Evolutionary conservation across 2,329 filamentous ascomycete species (phyloP).

Genomic region (Colletotrichum camelliae): DNA sequence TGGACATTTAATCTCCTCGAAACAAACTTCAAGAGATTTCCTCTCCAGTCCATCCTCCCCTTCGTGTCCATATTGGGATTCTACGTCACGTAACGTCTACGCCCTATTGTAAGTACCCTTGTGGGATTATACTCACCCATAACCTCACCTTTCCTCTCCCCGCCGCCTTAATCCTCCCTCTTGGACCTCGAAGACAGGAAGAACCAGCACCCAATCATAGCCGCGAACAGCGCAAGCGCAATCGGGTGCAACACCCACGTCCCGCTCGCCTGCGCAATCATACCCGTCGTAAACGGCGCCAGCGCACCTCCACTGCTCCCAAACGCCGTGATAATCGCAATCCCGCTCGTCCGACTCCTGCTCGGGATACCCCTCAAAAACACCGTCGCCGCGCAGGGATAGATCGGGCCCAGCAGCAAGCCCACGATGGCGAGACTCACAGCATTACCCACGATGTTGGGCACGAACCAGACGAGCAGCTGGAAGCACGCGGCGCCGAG

Average conservation of each 20-base stretch:
- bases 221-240: conserved; percentile 66
- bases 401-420: conserved; percentile 78
- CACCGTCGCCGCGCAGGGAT: conserved; percentile 73
- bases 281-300: conserved; percentile 69
- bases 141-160: neutral
- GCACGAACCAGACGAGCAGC: conserved; percentile 79
- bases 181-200: neutral
- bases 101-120: accelerated
- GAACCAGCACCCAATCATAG: conserved; percentile 70
- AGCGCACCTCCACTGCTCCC: conserved; percentile 73
- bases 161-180: neutral
- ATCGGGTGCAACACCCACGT: conserved; percentile 72
- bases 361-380: conserved; percentile 67
- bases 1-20: neutral
- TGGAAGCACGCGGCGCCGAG: conserved; percentile 70
- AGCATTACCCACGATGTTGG: conserved; percentile 75
- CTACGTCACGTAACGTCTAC: neutral
- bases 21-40: neutral
- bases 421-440: conserved; percentile 76
- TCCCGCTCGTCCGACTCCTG: conserved; percentile 65
- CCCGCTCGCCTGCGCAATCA: conserved; percentile 65
- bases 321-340: conserved; percentile 74
- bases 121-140: neutral
- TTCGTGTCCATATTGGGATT: neutral
- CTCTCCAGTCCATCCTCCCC: accelerated